Evolutionary conservation across 768 basidiomycete genomes (phyloP).

Genomic region (Termitomyces sp.): DNA sequence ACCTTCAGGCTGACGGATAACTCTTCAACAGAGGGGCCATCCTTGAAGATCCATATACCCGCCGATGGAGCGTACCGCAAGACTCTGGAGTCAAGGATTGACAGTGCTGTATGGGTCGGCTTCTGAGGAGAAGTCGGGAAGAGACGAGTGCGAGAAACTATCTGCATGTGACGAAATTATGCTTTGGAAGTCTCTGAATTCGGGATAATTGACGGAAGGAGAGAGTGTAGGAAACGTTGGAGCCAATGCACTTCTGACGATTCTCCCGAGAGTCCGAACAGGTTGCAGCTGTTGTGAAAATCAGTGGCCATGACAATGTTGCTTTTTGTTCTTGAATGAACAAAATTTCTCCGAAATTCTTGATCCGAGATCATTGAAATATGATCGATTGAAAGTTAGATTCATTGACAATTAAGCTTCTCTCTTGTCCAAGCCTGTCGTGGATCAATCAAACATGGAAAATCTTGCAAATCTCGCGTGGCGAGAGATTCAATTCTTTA

Average conservation of each 20-base stretch:
- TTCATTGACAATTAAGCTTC: no score
- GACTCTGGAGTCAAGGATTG: constrained; percentile 24
- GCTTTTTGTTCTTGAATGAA: neutral
- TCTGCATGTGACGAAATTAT: constrained; percentile 4
- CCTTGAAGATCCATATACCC: constrained; percentile 22
- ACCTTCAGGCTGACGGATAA: constrained; percentile 12
- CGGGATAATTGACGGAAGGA: constrained; percentile 2
- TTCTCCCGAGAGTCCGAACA: neutral
- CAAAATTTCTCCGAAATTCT: neutral
- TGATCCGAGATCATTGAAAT: neutral
- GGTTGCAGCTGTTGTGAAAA: no score
- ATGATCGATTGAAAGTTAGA: neutral
- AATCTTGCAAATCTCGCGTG: neutral
- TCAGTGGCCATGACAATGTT: neutral
- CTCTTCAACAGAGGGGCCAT: constrained; percentile 4
- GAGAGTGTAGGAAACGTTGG: neutral
- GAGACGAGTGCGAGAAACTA: constrained; percentile 10
- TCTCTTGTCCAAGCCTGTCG: no score
- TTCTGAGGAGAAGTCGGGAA: constrained; percentile 5
- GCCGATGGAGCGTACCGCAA: constrained; percentile 19
- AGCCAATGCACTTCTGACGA: neutral
- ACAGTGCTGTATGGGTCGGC: constrained; percentile 13
- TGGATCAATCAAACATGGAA: neutral
- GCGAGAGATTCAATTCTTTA: neutral
- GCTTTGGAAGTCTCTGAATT: neutral